Conservation (phyloP, 2,329 filamentous ascomycete genomes). For the Trichoderma citrinoviride region DNA sequence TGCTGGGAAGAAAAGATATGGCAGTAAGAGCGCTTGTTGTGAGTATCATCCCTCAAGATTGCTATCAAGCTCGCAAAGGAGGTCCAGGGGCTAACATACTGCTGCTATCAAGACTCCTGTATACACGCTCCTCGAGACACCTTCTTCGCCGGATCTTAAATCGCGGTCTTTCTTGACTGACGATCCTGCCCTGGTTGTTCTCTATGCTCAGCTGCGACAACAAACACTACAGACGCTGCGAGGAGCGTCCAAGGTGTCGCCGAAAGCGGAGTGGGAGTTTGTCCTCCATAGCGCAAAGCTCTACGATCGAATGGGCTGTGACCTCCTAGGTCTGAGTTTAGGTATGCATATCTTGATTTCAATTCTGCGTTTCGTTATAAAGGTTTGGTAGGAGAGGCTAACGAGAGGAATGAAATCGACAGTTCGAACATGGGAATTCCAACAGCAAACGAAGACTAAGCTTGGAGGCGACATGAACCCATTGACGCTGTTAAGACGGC, state of each 20-base stretch:
- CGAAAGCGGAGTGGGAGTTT: slow-evolving; percentile 82
- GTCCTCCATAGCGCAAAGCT: slow-evolving; percentile 79
- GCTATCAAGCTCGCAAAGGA: too few relatives aligned
- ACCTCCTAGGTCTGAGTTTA: slow-evolving; percentile 81
- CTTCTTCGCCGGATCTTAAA: slow-evolving; percentile 65
- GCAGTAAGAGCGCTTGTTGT: slow-evolving; percentile 81
- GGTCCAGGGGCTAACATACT: neutral
- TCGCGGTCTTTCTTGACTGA: slow-evolving; percentile 82
- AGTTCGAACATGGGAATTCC: slow-evolving; percentile 81
- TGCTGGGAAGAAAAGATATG: slow-evolving; percentile 77
- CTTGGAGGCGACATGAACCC: slow-evolving; percentile 58
- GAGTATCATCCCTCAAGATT: slow-evolving; percentile 35
- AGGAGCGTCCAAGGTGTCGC: slow-evolving; percentile 78
- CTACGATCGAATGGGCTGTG: slow-evolving; percentile 91
- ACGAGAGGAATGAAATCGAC: neutral
- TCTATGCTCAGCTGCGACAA: slow-evolving; percentile 83
- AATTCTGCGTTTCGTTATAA: slow-evolving; percentile 20
- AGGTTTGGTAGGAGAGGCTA: neutral
- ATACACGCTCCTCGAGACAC: slow-evolving; percentile 67
- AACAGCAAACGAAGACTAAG: slow-evolving; percentile 44
- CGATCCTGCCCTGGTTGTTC: slow-evolving; percentile 80
- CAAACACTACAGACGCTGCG: slow-evolving; percentile 79
- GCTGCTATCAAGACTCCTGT: slow-evolving; percentile 64
- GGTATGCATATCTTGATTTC: slow-evolving; percentile 46
- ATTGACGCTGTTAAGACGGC: slow-evolving; percentile 64